Percentiles rank a stretch among this genome's conserved stretches.
phyloP scores from a whole-genome alignment of 2,329 filamentous ascomycete genomes.

The Leptographium wingfieldii region DNA sequence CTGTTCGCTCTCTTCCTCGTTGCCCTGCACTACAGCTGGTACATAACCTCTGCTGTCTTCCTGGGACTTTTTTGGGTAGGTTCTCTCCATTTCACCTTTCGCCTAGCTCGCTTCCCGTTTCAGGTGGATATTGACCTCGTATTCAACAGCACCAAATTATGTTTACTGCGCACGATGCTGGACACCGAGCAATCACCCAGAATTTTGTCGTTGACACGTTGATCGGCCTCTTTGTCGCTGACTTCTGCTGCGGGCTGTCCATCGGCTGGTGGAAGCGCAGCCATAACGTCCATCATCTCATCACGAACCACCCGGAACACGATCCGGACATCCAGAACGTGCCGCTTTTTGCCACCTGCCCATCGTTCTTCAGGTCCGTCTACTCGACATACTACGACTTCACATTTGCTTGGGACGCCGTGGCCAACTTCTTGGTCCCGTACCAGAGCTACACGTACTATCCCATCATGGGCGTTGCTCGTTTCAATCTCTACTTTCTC shows the following conservation, averaged over 20 bases:
- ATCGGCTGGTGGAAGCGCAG: slow-evolving; percentile 60
- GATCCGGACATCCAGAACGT: slow-evolving; percentile 53
- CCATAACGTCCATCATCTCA: slow-evolving; percentile 55
- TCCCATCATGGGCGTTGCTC: slow-evolving; percentile 51
- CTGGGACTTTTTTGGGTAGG: slow-evolving; percentile 50
- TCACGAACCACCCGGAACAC: slow-evolving; percentile 51
- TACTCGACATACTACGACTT: slow-evolving; percentile 54
- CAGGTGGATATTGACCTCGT: neutral
- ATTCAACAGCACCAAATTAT: slow-evolving; percentile 59
- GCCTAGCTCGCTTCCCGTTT: slow-evolving; percentile 19
- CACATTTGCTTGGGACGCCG: slow-evolving; percentile 48
- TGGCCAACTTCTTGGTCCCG: slow-evolving; percentile 44
- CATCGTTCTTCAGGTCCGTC: slow-evolving; percentile 52
- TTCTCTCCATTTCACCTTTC: neutral
- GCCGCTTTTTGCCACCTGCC: slow-evolving; percentile 55
- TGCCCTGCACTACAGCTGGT: slow-evolving; percentile 38
- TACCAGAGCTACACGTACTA: slow-evolving; percentile 59
- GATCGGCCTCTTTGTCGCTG: slow-evolving; percentile 49
- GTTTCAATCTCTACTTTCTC: slow-evolving; percentile 60
- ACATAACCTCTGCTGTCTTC: slow-evolving; percentile 41
- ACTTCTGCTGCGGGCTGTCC: slow-evolving; percentile 52
- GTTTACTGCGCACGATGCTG: slow-evolving; percentile 55
- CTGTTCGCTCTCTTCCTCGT: slow-evolving; percentile 37
- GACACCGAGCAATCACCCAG: slow-evolving; percentile 49
- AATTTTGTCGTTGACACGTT: slow-evolving; percentile 45